Evolutionary conservation across 1,139 yeast species (phyloP), one percentile per base, ranked within the genome.

Genomic region (Blastobotrys buckinghamii): DNA sequence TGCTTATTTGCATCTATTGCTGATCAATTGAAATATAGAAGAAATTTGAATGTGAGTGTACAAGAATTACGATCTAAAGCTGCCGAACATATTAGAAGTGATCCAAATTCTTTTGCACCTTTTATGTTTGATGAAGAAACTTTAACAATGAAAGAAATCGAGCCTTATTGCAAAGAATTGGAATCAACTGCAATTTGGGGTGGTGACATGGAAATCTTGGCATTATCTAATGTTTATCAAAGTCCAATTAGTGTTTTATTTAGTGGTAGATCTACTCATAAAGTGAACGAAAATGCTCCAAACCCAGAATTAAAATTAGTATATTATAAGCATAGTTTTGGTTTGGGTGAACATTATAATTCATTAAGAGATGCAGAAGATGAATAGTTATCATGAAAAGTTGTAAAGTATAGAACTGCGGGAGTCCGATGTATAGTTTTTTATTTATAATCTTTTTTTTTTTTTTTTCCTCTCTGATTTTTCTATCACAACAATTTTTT

Each of bases 331-430:
- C 95, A 89, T 64, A 78, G 81, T 30, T 90, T 81, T 64, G 95
- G 96, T 0, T 74, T 92, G 38, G 97, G 97, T 38, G 97, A 90
- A 68, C 98, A 92, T 68, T 92, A 92, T 66, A 90, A 92, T 64
- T 87, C 97, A 4, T 69, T 89, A 48, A 75, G 82, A 51, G 86
- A 81, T 64, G 58, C 38, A 6, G 15, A 8, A 38, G n/a, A 29
- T 6, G 12, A 29, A 13, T 29, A 29, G 32, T 13, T n/a, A n/a
- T n/a, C n/a, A n/a, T n/a, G n/a, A 22, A 7, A 22, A 22, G 24
- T 5, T 5, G 7, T 22, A 22, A 22, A 22, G 4, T 22, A 5
- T n/a, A n/a, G n/a, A n/a, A n/a, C n/a, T 5, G 4, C 24, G 24
- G 24, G 7, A 7, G 24, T 22, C 24, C 24, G 24, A 22, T 22